phyloP scores from a whole-genome alignment of 345 rosid genomes.

The Aethionema arabicum region DNA sequence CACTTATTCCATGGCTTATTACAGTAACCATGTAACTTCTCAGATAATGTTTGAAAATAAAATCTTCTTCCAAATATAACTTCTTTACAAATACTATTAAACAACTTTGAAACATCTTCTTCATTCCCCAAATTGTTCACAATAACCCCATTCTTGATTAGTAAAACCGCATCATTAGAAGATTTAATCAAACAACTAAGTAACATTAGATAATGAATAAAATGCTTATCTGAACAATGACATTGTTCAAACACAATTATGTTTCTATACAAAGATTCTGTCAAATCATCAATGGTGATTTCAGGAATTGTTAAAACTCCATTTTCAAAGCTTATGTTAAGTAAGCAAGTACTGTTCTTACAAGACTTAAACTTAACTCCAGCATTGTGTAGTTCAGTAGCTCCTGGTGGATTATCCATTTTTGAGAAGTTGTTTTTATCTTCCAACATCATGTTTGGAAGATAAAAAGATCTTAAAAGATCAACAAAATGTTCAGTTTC shows the following conservation, averaged over 20 bases:
- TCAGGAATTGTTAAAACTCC: constrained; percentile 9
- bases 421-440: background rate
- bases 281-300: no score
- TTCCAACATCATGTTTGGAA: background rate
- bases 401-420: constrained; percentile 30
- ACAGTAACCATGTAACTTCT: background rate
- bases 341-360: constrained; percentile 12
- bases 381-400: constrained; percentile 39
- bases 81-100: background rate
- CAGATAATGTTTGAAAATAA: background rate
- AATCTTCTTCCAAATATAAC: background rate
- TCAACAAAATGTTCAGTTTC: constrained; percentile 34
- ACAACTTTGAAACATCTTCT: background rate
- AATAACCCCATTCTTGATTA: background rate
- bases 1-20: background rate
- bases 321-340: constrained; percentile 31
- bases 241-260: constrained; percentile 1
- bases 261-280: background rate
- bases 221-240: background rate
- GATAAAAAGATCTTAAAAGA: constrained; percentile 26
- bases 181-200: background rate
- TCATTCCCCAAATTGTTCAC: background rate
- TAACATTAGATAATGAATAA: background rate
- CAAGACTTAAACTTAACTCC: constrained; percentile 38
- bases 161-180: background rate